These are phyloP conservation scores for Singerocomus rubriflavus DNA, from an alignment of 1,284 basidiomycete genomes.

Conservation along the genomic window DNA sequence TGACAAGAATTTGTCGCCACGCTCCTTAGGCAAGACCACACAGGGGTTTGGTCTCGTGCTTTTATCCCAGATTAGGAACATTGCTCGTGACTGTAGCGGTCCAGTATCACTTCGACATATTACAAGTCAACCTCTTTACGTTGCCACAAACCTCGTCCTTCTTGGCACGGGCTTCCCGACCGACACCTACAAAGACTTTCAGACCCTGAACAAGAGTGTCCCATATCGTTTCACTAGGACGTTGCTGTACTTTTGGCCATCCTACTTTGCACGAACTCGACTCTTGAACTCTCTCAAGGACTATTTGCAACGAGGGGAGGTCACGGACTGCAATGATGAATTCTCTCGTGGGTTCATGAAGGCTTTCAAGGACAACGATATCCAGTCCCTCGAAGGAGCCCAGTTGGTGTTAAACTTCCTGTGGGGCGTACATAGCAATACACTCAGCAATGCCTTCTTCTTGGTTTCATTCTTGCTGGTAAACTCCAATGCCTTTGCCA, in stretches of 20 bases:
- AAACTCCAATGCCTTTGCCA: conserved; percentile 9
- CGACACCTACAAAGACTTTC: conserved; percentile 23
- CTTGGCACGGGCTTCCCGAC: conserved; percentile 19
- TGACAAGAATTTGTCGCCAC: conserved; percentile 20
- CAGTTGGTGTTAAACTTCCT: conserved; percentile 24
- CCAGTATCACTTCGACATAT: conserved; percentile 16
- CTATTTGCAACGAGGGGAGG: conserved; percentile 15
- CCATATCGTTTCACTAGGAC: conserved; percentile 20
- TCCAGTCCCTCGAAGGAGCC: conserved; percentile 19
- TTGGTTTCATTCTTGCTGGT: conserved; percentile 19
- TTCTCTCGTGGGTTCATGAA: conserved; percentile 17
- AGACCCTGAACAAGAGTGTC: conserved; percentile 19
- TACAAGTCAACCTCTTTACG: conserved; percentile 20
- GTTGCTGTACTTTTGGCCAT: conserved; percentile 17
- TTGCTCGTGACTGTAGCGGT: neutral
- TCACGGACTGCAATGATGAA: conserved; percentile 1
- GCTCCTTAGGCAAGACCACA: conserved; percentile 12
- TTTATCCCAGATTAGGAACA: conserved; percentile 10
- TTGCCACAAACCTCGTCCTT: conserved; percentile 16
- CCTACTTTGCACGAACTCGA: conserved; percentile 16
- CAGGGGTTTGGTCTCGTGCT: conserved; percentile 13
- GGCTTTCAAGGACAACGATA: conserved; percentile 17
- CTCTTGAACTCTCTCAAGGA: conserved; percentile 7
- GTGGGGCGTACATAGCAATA: conserved; percentile 29
- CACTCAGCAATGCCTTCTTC: conserved; percentile 19